phyloP scores from a whole-genome alignment of 108 stramenopile species.

The Discostella stelligeroides region DNA sequence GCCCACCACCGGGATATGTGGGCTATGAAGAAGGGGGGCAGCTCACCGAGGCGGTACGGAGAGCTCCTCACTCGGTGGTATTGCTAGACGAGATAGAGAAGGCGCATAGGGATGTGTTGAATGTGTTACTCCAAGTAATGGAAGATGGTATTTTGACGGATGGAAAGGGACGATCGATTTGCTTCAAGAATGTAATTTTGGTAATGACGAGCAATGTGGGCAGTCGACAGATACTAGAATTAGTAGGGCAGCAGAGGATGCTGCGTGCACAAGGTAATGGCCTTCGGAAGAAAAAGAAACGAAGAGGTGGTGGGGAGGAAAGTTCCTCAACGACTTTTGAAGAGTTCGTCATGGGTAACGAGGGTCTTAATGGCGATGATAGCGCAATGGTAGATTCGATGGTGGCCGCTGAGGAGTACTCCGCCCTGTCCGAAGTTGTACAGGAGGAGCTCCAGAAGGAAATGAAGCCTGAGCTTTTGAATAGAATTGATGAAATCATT shows the following conservation, averaged over 20 bases:
- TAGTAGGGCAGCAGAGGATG: slow-evolving; percentile 40
- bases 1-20: slow-evolving; percentile 94
- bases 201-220: slow-evolving; percentile 98
- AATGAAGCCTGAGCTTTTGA: slow-evolving; percentile 97
- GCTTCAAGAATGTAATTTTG: slow-evolving; percentile 93
- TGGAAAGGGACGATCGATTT: slow-evolving; percentile 95
- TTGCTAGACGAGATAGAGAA: slow-evolving; percentile 97
- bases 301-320: slow-evolving; percentile 30
- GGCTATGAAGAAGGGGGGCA: slow-evolving; percentile 97
- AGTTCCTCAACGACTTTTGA: slow-evolving; percentile 23
- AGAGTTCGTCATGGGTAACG: slow-evolving; percentile 36
- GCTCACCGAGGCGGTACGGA: slow-evolving; percentile 93
- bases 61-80: slow-evolving; percentile 79
- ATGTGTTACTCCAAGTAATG: slow-evolving; percentile 93
- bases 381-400: slow-evolving; percentile 9
- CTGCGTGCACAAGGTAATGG: slow-evolving; percentile 18
- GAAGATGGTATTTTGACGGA: slow-evolving; percentile 98
- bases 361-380: slow-evolving; percentile 5
- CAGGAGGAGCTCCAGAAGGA: slow-evolving; percentile 87
- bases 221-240: slow-evolving; percentile 81
- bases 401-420: slow-evolving; percentile 52
- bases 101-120: slow-evolving; percentile 95
- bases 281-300: slow-evolving; percentile 34
- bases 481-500: slow-evolving; percentile 99
- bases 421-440: slow-evolving; percentile 78